Evolutionary conservation across 768 basidiomycete species (phyloP).

Genomic region (Russula sp.): DNA sequence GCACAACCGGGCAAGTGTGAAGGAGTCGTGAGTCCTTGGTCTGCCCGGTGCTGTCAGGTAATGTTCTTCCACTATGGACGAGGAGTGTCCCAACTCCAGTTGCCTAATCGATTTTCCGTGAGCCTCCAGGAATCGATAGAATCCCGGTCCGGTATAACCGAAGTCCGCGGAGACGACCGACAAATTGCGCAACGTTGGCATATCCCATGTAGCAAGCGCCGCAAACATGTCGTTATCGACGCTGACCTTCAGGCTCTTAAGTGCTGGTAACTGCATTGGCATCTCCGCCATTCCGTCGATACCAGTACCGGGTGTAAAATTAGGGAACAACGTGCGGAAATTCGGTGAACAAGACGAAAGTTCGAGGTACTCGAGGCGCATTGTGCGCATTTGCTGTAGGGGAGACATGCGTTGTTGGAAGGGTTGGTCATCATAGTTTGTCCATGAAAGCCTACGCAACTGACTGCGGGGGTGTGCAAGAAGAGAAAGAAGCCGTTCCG

Average conservation of each 20-base stretch:
- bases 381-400: constrained; percentile 50
- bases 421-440: constrained; percentile 65
- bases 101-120: constrained; percentile 62
- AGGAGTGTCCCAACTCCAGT: constrained; percentile 71
- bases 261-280: constrained; percentile 52
- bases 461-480: constrained; percentile 53
- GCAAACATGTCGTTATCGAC: constrained; percentile 70
- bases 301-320: constrained; percentile 15
- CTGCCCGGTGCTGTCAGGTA: constrained; percentile 50
- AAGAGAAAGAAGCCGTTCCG: constrained; percentile 55
- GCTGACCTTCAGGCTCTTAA: constrained; percentile 66
- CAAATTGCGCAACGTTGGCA: constrained; percentile 61
- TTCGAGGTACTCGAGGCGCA: constrained; percentile 63
- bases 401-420: constrained; percentile 56
- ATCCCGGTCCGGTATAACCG: constrained; percentile 62
- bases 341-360: constrained; percentile 56
- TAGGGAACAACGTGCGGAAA: constrained; percentile 38
- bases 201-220: constrained; percentile 61
- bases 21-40: constrained; percentile 33
- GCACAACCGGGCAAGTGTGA: constrained; percentile 61
- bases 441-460: constrained; percentile 63
- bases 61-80: constrained; percentile 63
- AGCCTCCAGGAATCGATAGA: constrained; percentile 59
- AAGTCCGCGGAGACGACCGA: constrained; percentile 71
- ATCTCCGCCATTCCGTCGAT: constrained; percentile 29